Conservation (phyloP, 306 rosid genomes). For the Cicer judaicum region DNA sequence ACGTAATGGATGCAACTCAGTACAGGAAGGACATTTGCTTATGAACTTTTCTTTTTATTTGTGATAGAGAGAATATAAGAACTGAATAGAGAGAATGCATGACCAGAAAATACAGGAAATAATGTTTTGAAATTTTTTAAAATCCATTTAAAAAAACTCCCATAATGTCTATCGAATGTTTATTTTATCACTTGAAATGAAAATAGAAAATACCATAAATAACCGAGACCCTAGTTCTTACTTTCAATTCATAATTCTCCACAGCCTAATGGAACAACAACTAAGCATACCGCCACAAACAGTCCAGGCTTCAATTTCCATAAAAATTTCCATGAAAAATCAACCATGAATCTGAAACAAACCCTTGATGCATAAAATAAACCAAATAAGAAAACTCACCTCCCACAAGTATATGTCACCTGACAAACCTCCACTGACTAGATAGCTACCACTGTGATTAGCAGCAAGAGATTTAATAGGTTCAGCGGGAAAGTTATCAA, state of each 20-base stretch:
- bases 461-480: conserved; percentile 71
- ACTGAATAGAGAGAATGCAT: too few species aligned
- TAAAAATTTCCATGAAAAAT: conserved; percentile 1
- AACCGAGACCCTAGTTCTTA: neutral
- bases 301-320: neutral
- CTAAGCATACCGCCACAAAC: neutral
- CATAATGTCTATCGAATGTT: too few species aligned
- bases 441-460: conserved; percentile 64
- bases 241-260: conserved; percentile 35
- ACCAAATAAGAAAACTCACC: conserved; percentile 44
- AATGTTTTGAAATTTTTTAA: too few species aligned
- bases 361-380: neutral
- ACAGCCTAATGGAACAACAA: conserved; percentile 12
- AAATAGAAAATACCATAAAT: too few species aligned
- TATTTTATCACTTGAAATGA: too few species aligned
- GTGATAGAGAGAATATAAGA: too few species aligned
- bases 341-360: neutral
- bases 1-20: conserved; percentile 30
- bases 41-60: too few species aligned
- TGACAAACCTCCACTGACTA: conserved; percentile 72
- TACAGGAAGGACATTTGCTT: neutral
- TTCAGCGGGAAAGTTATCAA: conserved; percentile 68
- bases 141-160: too few species aligned
- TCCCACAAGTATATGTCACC: conserved; percentile 90
- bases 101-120: too few species aligned